A percentile compares a stretch with the other conserved stretches of the same genome.
Evolutionary conservation across 371 early-diverging fungal species (phyloP).

Genomic region (Syncephalastrum monosporum): DNA sequence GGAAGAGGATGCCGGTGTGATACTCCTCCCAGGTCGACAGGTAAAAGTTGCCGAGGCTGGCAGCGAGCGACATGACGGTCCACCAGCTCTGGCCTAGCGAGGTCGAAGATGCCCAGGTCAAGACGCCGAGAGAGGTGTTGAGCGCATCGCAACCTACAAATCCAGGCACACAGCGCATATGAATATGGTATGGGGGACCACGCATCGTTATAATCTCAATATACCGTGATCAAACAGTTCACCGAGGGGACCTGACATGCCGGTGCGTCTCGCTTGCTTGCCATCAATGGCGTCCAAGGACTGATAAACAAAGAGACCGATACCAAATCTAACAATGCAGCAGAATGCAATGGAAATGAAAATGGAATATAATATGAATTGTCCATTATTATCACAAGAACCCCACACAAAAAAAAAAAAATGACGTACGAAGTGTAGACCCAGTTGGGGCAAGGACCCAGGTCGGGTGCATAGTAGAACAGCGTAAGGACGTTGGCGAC

Average conservation of each 20-base stretch:
- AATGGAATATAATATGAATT: no score
- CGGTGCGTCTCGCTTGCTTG: constrained; percentile 96
- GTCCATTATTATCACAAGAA: no score
- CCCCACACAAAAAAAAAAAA: background rate
- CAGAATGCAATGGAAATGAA: background rate
- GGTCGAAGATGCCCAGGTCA: constrained; percentile 65
- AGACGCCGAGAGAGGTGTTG: constrained; percentile 67
- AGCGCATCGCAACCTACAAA: constrained; percentile 87
- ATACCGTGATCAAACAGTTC: constrained; percentile 92
- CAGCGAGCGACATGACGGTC: constrained; percentile 52
- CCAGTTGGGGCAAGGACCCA: constrained; percentile 85
- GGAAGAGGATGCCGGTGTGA: constrained; percentile 87
- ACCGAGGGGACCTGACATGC: constrained; percentile 89
- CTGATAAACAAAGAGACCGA: constrained; percentile 92
- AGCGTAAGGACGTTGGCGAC: constrained; percentile 70
- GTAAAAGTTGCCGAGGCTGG: constrained; percentile 86
- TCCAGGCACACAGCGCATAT: constrained; percentile 5
- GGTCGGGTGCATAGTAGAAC: constrained; percentile 74
- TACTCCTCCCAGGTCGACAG: constrained; percentile 96
- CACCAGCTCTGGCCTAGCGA: constrained; percentile 80
- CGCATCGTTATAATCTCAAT: background rate
- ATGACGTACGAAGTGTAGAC: constrained; percentile 68
- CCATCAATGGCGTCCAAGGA: constrained; percentile 98
- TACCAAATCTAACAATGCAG: constrained; percentile 49
- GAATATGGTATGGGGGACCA: background rate